phyloP scores from a whole-genome alignment of 2,329 filamentous ascomycete genomes.

The Gaeumannomyces sp. region DNA sequence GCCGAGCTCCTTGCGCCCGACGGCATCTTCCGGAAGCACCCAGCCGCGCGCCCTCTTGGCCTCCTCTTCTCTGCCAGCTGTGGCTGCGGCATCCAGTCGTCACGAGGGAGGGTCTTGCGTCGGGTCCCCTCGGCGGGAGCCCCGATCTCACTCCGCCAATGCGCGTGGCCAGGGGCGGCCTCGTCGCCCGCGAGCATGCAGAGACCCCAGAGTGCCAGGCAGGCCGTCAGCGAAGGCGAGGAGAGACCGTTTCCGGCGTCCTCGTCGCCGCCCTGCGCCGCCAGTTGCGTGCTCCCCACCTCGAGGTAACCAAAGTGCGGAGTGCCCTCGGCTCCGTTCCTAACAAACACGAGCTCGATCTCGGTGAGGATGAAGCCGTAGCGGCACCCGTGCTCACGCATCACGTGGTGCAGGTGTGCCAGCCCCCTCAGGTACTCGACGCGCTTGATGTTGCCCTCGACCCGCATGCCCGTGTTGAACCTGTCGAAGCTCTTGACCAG shows the following conservation, averaged over 20 bases:
- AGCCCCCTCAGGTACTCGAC: conserved; percentile 86
- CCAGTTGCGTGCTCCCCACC: conserved; percentile 56
- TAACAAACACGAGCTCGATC: conserved; percentile 87
- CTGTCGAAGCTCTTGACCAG: conserved; percentile 88
- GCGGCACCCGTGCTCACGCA: conserved; percentile 88
- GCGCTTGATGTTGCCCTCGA: conserved; percentile 74
- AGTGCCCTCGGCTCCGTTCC: conserved; percentile 63
- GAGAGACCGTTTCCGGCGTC: conserved; percentile 15
- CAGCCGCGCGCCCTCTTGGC: conserved; percentile 68
- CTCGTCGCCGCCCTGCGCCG: conserved; percentile 28
- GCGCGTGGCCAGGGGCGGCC: conserved; percentile 39
- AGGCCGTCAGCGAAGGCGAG: conserved; percentile 55
- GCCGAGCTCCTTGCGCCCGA: conserved; percentile 66
- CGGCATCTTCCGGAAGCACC: conserved; percentile 68
- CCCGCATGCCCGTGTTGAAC: conserved; percentile 93
- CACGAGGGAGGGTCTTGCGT: conserved; percentile 62
- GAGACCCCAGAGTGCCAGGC: conserved; percentile 70
- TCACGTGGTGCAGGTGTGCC: conserved; percentile 78
- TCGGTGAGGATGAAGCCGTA: conserved; percentile 97
- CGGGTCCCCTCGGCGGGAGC: conserved; percentile 67
- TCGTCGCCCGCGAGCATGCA: conserved; percentile 41
- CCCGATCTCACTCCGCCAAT: conserved; percentile 67
- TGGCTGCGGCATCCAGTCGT: conserved; percentile 69
- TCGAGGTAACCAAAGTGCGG: conserved; percentile 90
- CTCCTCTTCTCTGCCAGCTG: conserved; percentile 71